These are phyloP conservation scores for Flaveria floridana DNA, from an alignment of 140 eudicot genomes.

Conservation along the genomic window DNA sequence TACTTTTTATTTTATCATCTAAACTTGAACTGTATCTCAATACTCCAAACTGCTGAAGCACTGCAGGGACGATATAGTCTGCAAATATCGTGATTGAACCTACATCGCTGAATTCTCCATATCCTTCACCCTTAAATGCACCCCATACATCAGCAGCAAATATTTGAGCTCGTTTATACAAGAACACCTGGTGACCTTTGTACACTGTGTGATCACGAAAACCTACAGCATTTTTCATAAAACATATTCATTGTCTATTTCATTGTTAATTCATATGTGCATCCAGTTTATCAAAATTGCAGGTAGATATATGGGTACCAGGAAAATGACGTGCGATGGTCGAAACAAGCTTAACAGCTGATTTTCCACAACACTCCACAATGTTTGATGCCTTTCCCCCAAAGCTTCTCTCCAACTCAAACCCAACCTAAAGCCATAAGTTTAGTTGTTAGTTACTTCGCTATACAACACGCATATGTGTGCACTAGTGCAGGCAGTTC, in stretches of 20 bases:
- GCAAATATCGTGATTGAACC: slow-evolving; percentile 78
- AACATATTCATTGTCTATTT: neutral
- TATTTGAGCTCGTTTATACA: slow-evolving; percentile 88
- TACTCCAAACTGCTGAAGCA: slow-evolving; percentile 86
- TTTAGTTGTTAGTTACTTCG: slow-evolving; percentile 6
- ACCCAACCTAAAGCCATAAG: slow-evolving; percentile 60
- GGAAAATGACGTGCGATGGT: slow-evolving; percentile 81
- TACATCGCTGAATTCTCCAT: slow-evolving; percentile 75
- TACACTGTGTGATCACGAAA: slow-evolving; percentile 88
- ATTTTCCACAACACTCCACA: slow-evolving; percentile 66
- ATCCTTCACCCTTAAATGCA: slow-evolving; percentile 83
- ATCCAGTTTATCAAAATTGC: neutral
- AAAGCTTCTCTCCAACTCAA: slow-evolving; percentile 74
- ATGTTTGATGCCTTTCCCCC: slow-evolving; percentile 85
- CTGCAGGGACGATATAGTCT: slow-evolving; percentile 94
- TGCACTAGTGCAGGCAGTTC: no score
- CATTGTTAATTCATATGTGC: neutral
- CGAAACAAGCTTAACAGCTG: slow-evolving; percentile 75
- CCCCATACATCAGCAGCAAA: slow-evolving; percentile 95
- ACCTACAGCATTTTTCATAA: slow-evolving; percentile 43
- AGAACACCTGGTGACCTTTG: slow-evolving; percentile 91
- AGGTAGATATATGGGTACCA: slow-evolving; percentile 41
- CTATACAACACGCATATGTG: neutral
- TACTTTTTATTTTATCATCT: slow-evolving; percentile 43
- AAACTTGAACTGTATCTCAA: slow-evolving; percentile 61